Conservation (phyloP, 1,284 basidiomycete species). For the Nidula niveotomentosa region DNA sequence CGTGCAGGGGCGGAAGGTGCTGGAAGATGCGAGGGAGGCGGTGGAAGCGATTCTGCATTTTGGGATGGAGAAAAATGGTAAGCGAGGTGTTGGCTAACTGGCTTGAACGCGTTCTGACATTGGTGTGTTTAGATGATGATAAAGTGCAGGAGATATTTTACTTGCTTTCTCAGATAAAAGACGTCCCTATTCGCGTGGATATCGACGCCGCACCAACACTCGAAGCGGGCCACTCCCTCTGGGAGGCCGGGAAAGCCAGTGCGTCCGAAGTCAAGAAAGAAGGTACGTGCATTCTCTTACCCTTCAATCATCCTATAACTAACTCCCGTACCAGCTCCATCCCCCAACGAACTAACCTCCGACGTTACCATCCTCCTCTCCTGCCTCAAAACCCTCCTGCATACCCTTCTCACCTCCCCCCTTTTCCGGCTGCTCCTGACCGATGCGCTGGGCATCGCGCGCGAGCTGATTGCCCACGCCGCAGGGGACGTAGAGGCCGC, state of each 20-base stretch:
- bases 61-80: conserved; percentile 51
- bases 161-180: conserved; percentile 23
- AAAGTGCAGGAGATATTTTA: conserved; percentile 42
- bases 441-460: conserved; percentile 33
- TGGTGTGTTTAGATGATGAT: conserved; percentile 36
- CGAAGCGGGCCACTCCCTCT: conserved; percentile 16
- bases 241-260: conserved; percentile 15
- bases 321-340: conserved; percentile 16
- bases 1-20: conserved; percentile 27
- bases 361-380: conserved; percentile 32
- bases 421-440: conserved; percentile 42
- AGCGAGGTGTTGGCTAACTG: conserved; percentile 6
- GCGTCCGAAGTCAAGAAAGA: conserved; percentile 13
- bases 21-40: conserved; percentile 30
- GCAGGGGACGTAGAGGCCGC: conserved; percentile 34
- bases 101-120: no score
- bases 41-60: conserved; percentile 37
- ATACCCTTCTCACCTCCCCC: conserved; percentile 39
- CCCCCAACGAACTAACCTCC: conserved; percentile 26
- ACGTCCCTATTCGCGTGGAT: conserved; percentile 19
- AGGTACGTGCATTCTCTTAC: conserved; percentile 11
- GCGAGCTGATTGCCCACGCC: conserved; percentile 35
- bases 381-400: conserved; percentile 31
- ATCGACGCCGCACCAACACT: conserved; percentile 2
- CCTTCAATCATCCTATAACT: neutral